Conservation (phyloP, 495 filamentous ascomycete genomes). For the Glarea lozoyensis region DNA sequence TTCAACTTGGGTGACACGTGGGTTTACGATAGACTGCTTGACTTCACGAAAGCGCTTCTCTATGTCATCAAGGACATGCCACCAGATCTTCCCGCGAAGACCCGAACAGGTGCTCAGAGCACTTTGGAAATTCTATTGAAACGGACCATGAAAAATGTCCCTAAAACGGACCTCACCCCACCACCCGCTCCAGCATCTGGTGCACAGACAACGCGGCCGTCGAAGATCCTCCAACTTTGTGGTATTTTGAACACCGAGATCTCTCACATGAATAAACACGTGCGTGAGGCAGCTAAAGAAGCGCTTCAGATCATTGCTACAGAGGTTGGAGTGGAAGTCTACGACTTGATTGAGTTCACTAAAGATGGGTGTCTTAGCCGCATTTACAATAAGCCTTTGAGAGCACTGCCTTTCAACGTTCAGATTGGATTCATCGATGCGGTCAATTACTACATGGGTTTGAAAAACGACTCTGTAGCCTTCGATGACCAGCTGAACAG, state of each 20-base stretch:
- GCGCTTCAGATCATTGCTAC: conserved; percentile 74
- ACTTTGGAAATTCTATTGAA: conserved; percentile 71
- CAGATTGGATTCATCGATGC: conserved; percentile 98
- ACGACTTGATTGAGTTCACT: conserved; percentile 77
- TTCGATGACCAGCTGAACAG: conserved; percentile 88
- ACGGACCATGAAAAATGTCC: conserved; percentile 61
- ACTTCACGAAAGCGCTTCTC: conserved; percentile 78
- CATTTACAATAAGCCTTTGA: conserved; percentile 89
- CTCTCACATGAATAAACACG: conserved; percentile 88
- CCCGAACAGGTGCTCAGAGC: conserved; percentile 67
- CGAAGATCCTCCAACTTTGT: conserved; percentile 63
- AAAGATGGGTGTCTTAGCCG: conserved; percentile 77
- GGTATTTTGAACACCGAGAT: conserved; percentile 78
- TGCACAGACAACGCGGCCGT: conserved; percentile 27
- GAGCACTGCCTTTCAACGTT: conserved; percentile 81
- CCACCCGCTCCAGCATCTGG: conserved; percentile 24
- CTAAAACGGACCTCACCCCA: conserved; percentile 65
- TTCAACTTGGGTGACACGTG: conserved; percentile 76
- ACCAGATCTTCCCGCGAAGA: conserved; percentile 78
- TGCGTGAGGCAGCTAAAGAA: conserved; percentile 73
- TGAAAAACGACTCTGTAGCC: conserved; percentile 76
- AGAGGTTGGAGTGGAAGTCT: conserved; percentile 64
- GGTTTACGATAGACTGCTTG: conserved; percentile 69
- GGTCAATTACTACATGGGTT: conserved; percentile 81
- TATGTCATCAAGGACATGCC: conserved; percentile 98